phyloP scores from a whole-genome alignment of 2,329 filamentous ascomycete species.

The Botrytis fabae region DNA sequence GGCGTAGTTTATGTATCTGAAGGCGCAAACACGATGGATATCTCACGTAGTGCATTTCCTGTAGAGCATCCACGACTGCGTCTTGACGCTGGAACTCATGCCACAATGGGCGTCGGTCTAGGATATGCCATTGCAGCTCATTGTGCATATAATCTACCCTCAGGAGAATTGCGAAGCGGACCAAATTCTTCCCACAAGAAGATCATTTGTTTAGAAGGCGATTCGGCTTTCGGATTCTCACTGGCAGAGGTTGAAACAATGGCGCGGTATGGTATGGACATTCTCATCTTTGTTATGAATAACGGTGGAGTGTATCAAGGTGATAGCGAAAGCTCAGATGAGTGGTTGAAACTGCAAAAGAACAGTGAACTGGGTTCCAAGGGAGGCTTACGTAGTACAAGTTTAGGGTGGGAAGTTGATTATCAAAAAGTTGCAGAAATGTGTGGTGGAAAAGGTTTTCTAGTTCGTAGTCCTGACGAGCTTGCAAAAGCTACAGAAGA shows the following conservation, averaged over 20 bases:
- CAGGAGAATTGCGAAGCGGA: conserved; percentile 41
- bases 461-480: conserved; percentile 53
- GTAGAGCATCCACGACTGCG: conserved; percentile 55
- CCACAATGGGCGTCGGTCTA: conserved; percentile 60
- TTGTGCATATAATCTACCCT: conserved; percentile 52
- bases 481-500: conserved; percentile 51
- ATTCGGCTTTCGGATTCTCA: conserved; percentile 57
- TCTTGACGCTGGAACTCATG: conserved; percentile 59
- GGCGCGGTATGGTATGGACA: conserved; percentile 54
- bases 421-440: conserved; percentile 57
- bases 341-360: conserved; percentile 48
- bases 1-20: conserved; percentile 57
- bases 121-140: conserved; percentile 58
- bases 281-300: conserved; percentile 57
- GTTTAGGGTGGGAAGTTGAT: conserved; percentile 53
- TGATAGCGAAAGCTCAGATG: conserved; percentile 43
- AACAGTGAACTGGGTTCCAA: conserved; percentile 40
- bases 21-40: conserved; percentile 62
- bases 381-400: conserved; percentile 49
- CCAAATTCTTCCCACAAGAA: conserved; percentile 46
- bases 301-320: conserved; percentile 55
- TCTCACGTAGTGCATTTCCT: conserved; percentile 55
- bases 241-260: conserved; percentile 58
- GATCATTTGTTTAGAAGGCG: conserved; percentile 56
- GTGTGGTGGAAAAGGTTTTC: conserved; percentile 54